Evolutionary conservation across 2,329 filamentous ascomycete species (phyloP).

Genomic region (Colletotrichum lentis): DNA sequence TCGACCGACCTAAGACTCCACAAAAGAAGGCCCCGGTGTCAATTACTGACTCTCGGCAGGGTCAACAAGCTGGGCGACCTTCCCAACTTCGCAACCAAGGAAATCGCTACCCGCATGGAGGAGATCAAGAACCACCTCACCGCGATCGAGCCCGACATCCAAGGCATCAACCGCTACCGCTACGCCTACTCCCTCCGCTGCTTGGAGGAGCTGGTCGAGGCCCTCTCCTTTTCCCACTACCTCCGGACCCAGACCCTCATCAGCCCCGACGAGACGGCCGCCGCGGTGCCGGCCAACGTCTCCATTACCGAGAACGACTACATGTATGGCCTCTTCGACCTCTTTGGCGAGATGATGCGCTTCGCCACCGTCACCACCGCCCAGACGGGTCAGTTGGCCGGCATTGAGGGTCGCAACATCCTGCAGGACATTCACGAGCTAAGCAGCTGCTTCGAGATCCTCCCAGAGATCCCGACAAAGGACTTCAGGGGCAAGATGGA

Average conservation of each 20-base stretch:
- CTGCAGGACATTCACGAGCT: slow-evolving; percentile 83
- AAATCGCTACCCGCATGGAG: slow-evolving; percentile 72
- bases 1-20: background rate
- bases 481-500: slow-evolving; percentile 80
- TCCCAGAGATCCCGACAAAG: slow-evolving; percentile 67
- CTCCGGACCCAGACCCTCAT: slow-evolving; percentile 80
- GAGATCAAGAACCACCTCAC: slow-evolving; percentile 76
- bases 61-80: slow-evolving; percentile 37
- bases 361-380: slow-evolving; percentile 92
- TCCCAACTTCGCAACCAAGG: slow-evolving; percentile 64
- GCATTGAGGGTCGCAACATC: slow-evolving; percentile 62
- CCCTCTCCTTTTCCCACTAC: slow-evolving; percentile 88
- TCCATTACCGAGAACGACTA: slow-evolving; percentile 83
- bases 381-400: slow-evolving; percentile 67
- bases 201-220: slow-evolving; percentile 94
- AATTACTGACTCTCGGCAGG: slow-evolving; percentile 23
- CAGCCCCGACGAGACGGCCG: slow-evolving; percentile 67
- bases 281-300: slow-evolving; percentile 61
- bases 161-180: slow-evolving; percentile 80
- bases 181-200: slow-evolving; percentile 84
- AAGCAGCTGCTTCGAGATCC: slow-evolving; percentile 76
- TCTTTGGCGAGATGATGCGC: slow-evolving; percentile 96
- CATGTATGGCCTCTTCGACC: slow-evolving; percentile 87
- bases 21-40: background rate
- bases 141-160: slow-evolving; percentile 74